Percentiles rank a stretch among this genome's conserved stretches.
phyloP scores from a whole-genome alignment of 2,329 filamentous ascomycete genomes.

The Cladophialophora immunda region DNA sequence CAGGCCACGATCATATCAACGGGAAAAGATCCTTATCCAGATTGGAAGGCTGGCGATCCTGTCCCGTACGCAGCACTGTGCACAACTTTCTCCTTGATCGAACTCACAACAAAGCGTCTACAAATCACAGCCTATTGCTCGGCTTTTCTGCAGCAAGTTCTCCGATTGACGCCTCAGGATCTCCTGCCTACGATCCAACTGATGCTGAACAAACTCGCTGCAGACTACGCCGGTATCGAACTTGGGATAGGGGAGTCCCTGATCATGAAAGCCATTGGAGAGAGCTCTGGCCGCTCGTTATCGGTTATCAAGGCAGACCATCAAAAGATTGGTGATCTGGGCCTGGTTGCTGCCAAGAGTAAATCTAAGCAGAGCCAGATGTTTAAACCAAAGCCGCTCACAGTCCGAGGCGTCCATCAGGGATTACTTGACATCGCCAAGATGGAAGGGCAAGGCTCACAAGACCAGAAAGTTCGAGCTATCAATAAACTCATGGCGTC shows the following conservation, averaged over 20 bases:
- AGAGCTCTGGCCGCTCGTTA: slow-evolving; percentile 87
- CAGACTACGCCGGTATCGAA: slow-evolving; percentile 95
- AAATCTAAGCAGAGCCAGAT: slow-evolving; percentile 94
- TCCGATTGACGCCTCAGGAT: slow-evolving; percentile 87
- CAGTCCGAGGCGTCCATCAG: slow-evolving; percentile 84
- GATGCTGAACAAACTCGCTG: slow-evolving; percentile 98
- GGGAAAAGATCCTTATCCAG: slow-evolving; percentile 84
- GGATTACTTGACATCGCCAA: slow-evolving; percentile 89
- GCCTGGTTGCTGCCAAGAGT: slow-evolving; percentile 93
- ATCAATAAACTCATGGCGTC: slow-evolving; percentile 98
- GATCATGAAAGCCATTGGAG: slow-evolving; percentile 98
- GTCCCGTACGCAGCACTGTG: slow-evolving; percentile 96
- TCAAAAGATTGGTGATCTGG: slow-evolving; percentile 94
- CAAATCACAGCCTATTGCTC: slow-evolving; percentile 90
- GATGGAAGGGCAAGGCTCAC: slow-evolving; percentile 83
- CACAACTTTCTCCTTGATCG: slow-evolving; percentile 91
- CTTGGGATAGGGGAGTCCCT: slow-evolving; percentile 97
- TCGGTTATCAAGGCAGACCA: slow-evolving; percentile 94
- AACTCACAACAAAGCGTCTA: slow-evolving; percentile 91
- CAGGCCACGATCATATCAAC: slow-evolving; percentile 76
- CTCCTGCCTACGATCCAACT: slow-evolving; percentile 87
- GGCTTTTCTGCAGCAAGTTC: slow-evolving; percentile 90
- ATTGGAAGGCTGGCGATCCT: slow-evolving; percentile 88
- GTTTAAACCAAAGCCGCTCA: slow-evolving; percentile 95
- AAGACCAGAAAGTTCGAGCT: slow-evolving; percentile 86